Evolutionary conservation across 2,329 filamentous ascomycete genomes (phyloP), one percentile per base, ranked within the genome.

Genomic region (Pyrenochaeta sp.): DNA sequence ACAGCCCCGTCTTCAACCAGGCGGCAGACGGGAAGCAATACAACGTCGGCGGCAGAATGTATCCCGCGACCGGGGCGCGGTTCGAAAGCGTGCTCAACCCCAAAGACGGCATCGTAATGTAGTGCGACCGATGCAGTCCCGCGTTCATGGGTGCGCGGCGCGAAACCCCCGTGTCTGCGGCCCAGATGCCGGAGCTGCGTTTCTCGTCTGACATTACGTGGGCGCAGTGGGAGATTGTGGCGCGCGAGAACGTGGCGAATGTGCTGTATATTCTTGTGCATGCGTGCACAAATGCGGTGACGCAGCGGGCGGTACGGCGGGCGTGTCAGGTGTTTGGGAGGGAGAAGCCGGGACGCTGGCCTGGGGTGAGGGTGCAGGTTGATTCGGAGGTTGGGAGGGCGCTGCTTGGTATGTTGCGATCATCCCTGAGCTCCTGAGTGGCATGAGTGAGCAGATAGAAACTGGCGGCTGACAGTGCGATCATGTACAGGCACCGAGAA

Each of bases 111-210:
- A 32, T 32, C 30, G 18, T 32, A n/a, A 32, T 32, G 18, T 32
- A 32, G 30, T 32, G 30, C 18, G 30, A 32, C n/a, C 17, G 30
- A 32, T 32, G 15, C 30, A 21, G 30, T 21, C 30, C 30, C 18
- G 30, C 20, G 17, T 19, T 10, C 18, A 32, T 32, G 30, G 30
- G 15, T 8, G 18, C 30, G 7, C n/a, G 22, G 9, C 30, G 30
- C 17, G 14, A n/a, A 5, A 17, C 30, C 3, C 30, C 30, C 9
- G 30, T 32, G 13, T 19, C 30, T 11, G 17, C 20, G 14, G 18
- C 20, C 14, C 17, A 32, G 18, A 4, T 32, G 3, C 30, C 30
- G 4, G 30, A 32, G 2, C 17, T 32, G 9, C 30, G 8, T 17
- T 19, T 17, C n/a, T 21, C 30, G 18, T 32, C 30, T 21, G 30